Base-by-base conservation (phyloP, 306 rosid species). In the Lathyrus oleraceus region DNA sequence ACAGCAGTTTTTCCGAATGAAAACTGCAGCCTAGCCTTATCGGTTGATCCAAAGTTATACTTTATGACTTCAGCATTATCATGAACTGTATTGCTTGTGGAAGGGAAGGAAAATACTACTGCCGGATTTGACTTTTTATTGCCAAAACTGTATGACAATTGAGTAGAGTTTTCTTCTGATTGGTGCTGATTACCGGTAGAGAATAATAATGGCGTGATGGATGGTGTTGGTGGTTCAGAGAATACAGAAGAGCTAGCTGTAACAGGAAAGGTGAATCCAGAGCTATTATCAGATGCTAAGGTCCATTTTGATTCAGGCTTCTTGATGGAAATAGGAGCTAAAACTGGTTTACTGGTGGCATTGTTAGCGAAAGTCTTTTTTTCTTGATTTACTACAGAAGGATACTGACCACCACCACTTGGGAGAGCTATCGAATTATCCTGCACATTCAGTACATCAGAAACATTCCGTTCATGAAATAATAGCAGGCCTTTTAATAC, bases 191-290 rank as follows among this genome's bases (percentile, higher is more conserved):
- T 69, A 60, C 78, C 81, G 3, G 78, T 36, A 19, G 78, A 70
- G 76, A 80, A 57, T 21, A 86, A 67, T 16, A 86, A 65, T 25
- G 98, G 98, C 64, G 77, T 30, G 59, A 88, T 62, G 71, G 97
- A 85, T 14, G 97, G 97, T 23, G 97, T 93, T 15, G 97, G 96
- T 12, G 85, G 98, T 73, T 94, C 96, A 2, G 83, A 79, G 53
- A 84, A 70, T 61, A 71, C 83, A 28, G 78, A 81, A 6, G 91
- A 74, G 28, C 87, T 61, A 16, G 86, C 63, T 19, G 98, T 80
- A 69, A 94, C 84, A 6, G 96, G 98, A 70, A 94, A 94, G 45
- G 94, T 84, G 80, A 94, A 90, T 45, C 86, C 89, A 1, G 85
- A 81, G 68, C 79, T 70, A n/a, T 58, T 74, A 75, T 85, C 89